Evolutionary conservation across 2,329 filamentous ascomycete genomes (phyloP).

Genomic region (Claviceps cyperi): DNA sequence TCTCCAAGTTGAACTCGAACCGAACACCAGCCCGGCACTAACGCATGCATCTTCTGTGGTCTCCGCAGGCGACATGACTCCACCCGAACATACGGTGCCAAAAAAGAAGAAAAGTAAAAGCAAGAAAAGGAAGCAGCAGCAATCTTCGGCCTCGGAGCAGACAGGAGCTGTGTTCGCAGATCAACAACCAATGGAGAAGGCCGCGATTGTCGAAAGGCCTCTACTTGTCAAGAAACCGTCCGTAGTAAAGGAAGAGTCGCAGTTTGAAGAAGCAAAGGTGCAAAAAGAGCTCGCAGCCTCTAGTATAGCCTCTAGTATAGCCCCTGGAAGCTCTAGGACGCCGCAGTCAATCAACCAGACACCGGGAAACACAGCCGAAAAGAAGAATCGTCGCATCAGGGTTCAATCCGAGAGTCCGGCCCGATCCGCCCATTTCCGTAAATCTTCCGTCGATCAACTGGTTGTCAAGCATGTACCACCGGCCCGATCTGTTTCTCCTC

Average conservation of each 20-base stretch:
- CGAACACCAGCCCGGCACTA: neutral
- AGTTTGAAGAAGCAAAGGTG: conserved; percentile 22
- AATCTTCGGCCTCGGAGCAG: neutral
- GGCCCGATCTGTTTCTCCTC: conserved; percentile 56
- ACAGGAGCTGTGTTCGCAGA: neutral
- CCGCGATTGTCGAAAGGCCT: neutral
- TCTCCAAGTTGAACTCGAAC: conserved; percentile 1
- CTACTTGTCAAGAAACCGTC: conserved; percentile 26
- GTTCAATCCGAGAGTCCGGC: conserved; percentile 46
- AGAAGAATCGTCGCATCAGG: conserved; percentile 16
- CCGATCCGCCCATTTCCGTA: conserved; percentile 52
- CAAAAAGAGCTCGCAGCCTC: conserved; percentile 10
- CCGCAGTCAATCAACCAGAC: neutral
- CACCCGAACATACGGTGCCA: neutral
- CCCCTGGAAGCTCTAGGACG: conserved; percentile 9
- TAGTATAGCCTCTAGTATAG: conserved; percentile 22
- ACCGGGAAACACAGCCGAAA: conserved; percentile 3
- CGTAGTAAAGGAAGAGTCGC: conserved; percentile 30
- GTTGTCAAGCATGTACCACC: conserved; percentile 53
- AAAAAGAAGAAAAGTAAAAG: conserved; percentile 8
- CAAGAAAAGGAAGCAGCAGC: conserved; percentile 7
- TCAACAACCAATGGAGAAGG: neutral
- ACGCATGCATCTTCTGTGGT: neutral
- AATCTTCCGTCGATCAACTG: conserved; percentile 34
- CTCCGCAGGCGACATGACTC: neutral